phyloP scores from a whole-genome alignment of 768 basidiomycete species.

The Mycena sanguinolenta region DNA sequence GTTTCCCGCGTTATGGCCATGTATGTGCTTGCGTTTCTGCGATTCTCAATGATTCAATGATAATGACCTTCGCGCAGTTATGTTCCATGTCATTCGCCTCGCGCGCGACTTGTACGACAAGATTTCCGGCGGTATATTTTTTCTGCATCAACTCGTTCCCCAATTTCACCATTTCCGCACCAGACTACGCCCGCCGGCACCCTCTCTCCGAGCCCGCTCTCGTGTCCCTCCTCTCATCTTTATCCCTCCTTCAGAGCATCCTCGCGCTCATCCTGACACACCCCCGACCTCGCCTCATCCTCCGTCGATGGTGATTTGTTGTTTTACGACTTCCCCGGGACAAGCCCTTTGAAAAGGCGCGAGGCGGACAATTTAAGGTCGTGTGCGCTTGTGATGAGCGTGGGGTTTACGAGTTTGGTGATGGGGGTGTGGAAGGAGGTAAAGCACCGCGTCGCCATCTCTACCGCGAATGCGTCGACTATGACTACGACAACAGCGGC shows the following conservation, averaged over 20 bases:
- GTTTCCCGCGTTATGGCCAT: constrained; percentile 2
- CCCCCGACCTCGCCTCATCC: constrained; percentile 4
- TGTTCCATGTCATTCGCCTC: constrained; percentile 23
- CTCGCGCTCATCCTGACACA: constrained; percentile 9
- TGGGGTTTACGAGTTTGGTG: background rate
- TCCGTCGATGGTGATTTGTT: background rate
- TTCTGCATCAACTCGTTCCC: too few relatives aligned
- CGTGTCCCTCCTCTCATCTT: constrained; percentile 17
- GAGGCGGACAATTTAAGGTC: background rate
- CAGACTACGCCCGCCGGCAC: constrained; percentile 28
- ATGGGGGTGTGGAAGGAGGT: constrained; percentile 24
- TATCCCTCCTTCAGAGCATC: constrained; percentile 27
- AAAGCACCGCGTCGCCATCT: constrained; percentile 24
- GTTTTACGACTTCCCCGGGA: background rate
- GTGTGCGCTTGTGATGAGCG: background rate
- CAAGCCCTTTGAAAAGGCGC: background rate
- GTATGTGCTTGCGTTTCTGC: background rate
- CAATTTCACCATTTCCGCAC: too few relatives aligned
- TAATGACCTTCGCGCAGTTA: background rate
- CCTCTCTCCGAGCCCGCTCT: constrained; percentile 18
- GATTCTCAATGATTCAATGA: background rate
- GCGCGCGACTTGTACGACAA: constrained; percentile 30
- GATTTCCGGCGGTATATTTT: constrained; percentile 21
- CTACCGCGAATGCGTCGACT: too few relatives aligned
- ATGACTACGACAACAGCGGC: too few relatives aligned